A percentile compares a stretch with the other conserved stretches of the same genome.
These are phyloP conservation scores for Hypoxylon intermedium DNA, from an alignment of 495 filamentous ascomycete species.

Conservation along the genomic window DNA sequence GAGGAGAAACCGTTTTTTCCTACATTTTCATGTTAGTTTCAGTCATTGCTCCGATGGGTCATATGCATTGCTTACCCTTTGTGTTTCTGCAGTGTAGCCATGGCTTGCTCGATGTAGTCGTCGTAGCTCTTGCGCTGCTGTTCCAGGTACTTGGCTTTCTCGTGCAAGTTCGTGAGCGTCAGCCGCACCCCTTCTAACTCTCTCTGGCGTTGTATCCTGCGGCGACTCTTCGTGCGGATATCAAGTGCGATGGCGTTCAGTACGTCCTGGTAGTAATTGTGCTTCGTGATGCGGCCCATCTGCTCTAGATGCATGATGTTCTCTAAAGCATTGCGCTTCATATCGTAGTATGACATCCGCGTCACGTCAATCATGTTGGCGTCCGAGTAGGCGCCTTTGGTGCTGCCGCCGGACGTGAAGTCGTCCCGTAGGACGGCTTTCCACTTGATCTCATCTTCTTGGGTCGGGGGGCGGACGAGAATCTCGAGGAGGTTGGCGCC, in stretches of 20 bases:
- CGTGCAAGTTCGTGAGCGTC: conserved; percentile 83
- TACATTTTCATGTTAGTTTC: conserved; percentile 34
- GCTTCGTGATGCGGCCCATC: conserved; percentile 81
- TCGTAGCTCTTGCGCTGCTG: conserved; percentile 96
- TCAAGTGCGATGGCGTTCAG: conserved; percentile 95
- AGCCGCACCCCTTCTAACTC: conserved; percentile 88
- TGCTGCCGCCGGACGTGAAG: conserved; percentile 69
- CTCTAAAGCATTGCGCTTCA: conserved; percentile 92
- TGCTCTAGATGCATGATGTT: conserved; percentile 90
- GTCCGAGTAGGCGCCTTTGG: conserved; percentile 87
- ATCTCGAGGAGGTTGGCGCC: conserved; percentile 94
- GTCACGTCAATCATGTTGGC: conserved; percentile 88
- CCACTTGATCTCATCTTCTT: conserved; percentile 92
- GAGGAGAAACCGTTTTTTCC: conserved; percentile 90
- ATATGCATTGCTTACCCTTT: conserved; percentile 66
- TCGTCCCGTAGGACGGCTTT: conserved; percentile 83
- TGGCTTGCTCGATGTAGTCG: conserved; percentile 98
- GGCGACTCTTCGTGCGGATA: conserved; percentile 94
- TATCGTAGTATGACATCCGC: conserved; percentile 85
- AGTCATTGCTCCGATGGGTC: not conserved
- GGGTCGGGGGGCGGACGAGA: conserved; percentile 84
- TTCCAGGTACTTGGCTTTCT: conserved; percentile 92
- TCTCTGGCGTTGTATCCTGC: conserved; percentile 85
- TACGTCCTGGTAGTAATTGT: conserved; percentile 95
- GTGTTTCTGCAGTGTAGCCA: conserved; percentile 97